These are phyloP conservation scores for Stellera chamaejasme DNA, from an alignment of 345 rosid species.

Conservation along the genomic window DNA sequence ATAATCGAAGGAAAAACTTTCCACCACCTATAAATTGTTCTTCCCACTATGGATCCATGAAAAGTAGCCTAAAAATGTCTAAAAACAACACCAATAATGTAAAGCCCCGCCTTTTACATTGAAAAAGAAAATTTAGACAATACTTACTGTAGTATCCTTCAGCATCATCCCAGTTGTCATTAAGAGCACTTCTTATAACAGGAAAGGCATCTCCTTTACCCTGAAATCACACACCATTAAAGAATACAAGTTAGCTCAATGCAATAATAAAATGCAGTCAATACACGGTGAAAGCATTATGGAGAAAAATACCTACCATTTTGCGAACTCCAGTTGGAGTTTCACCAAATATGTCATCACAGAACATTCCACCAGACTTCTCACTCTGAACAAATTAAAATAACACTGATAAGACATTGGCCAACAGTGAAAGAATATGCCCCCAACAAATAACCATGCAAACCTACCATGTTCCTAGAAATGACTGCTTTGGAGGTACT, in stretches of 20 bases:
- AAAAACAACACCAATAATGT: neutral
- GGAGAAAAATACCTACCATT: slow-evolving; percentile 30
- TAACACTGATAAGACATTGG: slow-evolving; percentile 8
- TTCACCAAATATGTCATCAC: slow-evolving; percentile 96
- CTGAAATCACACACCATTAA: slow-evolving; percentile 24
- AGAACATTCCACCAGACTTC: slow-evolving; percentile 59
- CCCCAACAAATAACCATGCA: slow-evolving; percentile 18
- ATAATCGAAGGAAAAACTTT: too few species aligned
- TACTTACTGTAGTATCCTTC: slow-evolving; percentile 96
- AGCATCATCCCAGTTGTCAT: slow-evolving; percentile 99
- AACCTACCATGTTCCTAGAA: neutral
- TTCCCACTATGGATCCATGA: too few species aligned
- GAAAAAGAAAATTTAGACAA: neutral
- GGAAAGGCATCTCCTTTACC: slow-evolving; percentile 66
- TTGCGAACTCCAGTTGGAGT: slow-evolving; percentile 68
- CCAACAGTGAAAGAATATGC: slow-evolving; percentile 13
- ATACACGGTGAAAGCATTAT: too few species aligned
- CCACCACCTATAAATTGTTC: too few species aligned
- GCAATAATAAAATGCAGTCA: too few species aligned
- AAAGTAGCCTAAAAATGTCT: neutral
- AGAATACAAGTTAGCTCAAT: slow-evolving; percentile 4
- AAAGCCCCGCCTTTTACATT: too few species aligned
- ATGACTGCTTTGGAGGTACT: too few species aligned
- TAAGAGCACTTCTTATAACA: slow-evolving; percentile 67
- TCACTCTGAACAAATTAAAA: slow-evolving; percentile 65